Base-by-base conservation (phyloP, 331 rosid genomes). In the Quercus lobata region DNA sequence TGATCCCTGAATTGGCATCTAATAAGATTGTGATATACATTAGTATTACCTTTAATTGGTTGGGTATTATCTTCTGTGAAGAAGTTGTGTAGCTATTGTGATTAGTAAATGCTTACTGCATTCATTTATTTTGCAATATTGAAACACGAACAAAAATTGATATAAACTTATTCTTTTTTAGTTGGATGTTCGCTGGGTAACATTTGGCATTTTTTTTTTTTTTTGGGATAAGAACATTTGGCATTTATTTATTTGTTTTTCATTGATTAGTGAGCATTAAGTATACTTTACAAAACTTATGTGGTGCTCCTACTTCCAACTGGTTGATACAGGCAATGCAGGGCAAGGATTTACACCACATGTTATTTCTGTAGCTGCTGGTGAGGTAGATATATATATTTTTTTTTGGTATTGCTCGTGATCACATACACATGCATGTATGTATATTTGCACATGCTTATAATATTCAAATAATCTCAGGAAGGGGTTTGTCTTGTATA, bases 291-390 rank as follows among this genome's bases (percentile, higher is more conserved):
- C 62, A 29, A 73, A 68, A 77, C 74, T 88, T 60, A 77, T 77
- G 79, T 66, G 68, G 69, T 71, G 56, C 52, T 72, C 73, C 22
- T 53, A 63, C 78, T 79, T 75, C 70, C 69, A 29, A 58, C 63
- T 83, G 83, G 79, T 75, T 81, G 81, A 85, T 82, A 87, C 87
- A 91, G 97, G 97, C 84, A 90, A 88, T 86, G 82, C 87, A 58
- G 98, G 96, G 61, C 97, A 91, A 86, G 92, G 95, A 32, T 94
- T 94, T 80, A 88, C 92, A 25, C 95, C 97, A 4, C 91, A 94
- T 86, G 95, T 94, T 57, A 84, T 94, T 75, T 65, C 79, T 72
- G 97, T 92, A 15, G 85, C 91, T 71, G 91, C 97, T 73, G 97
- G 97, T 60, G 98, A 92, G 98, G 98, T 94, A 92, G 78, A 79